phyloP scores from a whole-genome alignment of 345 rosid species.

The Abelmoschus esculentus region DNA sequence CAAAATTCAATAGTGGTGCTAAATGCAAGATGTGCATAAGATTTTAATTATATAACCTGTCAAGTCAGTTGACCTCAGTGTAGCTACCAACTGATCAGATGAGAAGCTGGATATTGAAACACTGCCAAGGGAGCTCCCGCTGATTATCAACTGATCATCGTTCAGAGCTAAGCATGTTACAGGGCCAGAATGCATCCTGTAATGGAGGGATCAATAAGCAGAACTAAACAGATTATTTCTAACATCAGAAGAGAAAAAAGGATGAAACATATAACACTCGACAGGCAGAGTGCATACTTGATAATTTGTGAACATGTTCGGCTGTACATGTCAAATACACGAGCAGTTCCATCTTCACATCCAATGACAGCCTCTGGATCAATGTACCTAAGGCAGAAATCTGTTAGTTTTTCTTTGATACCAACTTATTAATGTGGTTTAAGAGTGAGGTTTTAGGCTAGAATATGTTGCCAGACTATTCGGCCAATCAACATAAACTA shows the following conservation, averaged over 20 bases:
- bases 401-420: slow-evolving; percentile 6
- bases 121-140: slow-evolving; percentile 73
- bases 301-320: slow-evolving; percentile 69
- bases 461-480: background rate
- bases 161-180: slow-evolving; percentile 65
- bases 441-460: background rate
- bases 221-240: background rate
- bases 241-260: background rate
- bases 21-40: background rate
- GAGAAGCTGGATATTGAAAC: slow-evolving; percentile 56
- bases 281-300: slow-evolving; percentile 32
- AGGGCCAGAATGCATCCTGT: slow-evolving; percentile 73
- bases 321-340: slow-evolving; percentile 91
- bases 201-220: slow-evolving; percentile 9
- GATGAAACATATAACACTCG: background rate
- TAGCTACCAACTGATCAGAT: slow-evolving; percentile 53
- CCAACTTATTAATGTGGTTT: background rate
- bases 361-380: slow-evolving; percentile 95
- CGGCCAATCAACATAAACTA: background rate
- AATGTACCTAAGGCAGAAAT: slow-evolving; percentile 40
- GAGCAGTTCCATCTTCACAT: slow-evolving; percentile 85
- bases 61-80: slow-evolving; percentile 48
- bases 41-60: slow-evolving; percentile 40
- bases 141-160: slow-evolving; percentile 55
- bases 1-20: background rate